These are phyloP conservation scores for Hansenula lynferdii DNA, from an alignment of 1,139 yeast species.

Conservation along the genomic window DNA sequence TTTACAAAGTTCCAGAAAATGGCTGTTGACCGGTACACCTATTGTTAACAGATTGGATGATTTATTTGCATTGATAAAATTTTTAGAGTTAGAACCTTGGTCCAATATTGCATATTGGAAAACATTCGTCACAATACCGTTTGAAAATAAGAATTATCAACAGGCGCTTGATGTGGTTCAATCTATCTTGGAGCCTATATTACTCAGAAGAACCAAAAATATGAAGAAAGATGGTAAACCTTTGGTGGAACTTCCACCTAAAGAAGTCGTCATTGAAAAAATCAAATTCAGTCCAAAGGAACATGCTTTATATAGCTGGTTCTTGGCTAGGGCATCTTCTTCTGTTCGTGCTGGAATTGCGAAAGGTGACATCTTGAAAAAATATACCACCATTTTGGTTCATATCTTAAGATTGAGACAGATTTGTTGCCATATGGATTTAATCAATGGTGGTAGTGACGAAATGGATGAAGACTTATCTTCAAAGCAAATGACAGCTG, in stretches of 20 bases:
- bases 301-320: conserved; percentile 59
- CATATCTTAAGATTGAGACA: conserved; percentile 83
- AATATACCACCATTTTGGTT: conserved; percentile 75
- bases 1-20: conserved; percentile 58
- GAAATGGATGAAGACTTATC: conserved; percentile 34
- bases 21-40: conserved; percentile 96
- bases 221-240: conserved; percentile 81
- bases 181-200: conserved; percentile 77
- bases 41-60: conserved; percentile 88
- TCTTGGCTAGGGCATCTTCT: conserved; percentile 62
- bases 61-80: conserved; percentile 71
- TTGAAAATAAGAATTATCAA: conserved; percentile 64
- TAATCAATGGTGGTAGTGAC: conserved; percentile 18
- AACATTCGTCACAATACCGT: conserved; percentile 79
- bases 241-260: conserved; percentile 72
- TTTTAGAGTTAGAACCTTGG: conserved; percentile 85
- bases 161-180: conserved; percentile 81
- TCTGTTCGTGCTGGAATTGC: conserved; percentile 61
- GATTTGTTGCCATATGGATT: conserved; percentile 73
- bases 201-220: conserved; percentile 79
- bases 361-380: conserved; percentile 65
- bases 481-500: conserved; percentile 25
- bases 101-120: conserved; percentile 84
- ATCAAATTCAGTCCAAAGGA: conserved; percentile 67
- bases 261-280: conserved; percentile 64